A percentile compares a stretch with the other conserved stretches of the same genome.
phyloP scores from a whole-genome alignment of 306 rosid species.

The Cercis canadensis region DNA sequence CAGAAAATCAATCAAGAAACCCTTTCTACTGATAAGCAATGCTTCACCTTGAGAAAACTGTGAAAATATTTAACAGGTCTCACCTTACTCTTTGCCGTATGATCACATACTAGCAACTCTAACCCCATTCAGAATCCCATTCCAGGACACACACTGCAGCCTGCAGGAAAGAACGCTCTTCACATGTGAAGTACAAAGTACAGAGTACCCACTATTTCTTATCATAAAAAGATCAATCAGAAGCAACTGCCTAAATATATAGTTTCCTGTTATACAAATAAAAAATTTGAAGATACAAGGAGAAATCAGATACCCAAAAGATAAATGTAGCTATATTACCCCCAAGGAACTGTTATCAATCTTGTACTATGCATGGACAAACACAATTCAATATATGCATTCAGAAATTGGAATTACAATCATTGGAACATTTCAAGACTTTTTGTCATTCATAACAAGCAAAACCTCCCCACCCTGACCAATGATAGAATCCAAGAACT shows the following conservation, averaged over 20 bases:
- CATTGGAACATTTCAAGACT: conserved; percentile 31
- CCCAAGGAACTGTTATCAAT: conserved; percentile 23
- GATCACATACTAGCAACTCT: conserved; percentile 12
- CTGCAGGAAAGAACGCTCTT: too few species aligned
- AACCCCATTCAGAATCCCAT: too few species aligned
- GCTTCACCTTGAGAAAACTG: neutral
- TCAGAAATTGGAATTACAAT: neutral
- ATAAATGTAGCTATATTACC: neutral
- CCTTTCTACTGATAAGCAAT: neutral
- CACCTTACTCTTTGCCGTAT: neutral
- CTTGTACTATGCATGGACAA: conserved; percentile 32
- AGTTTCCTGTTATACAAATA: conserved; percentile 7
- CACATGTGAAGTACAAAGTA: too few species aligned
- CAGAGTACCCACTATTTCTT: neutral
- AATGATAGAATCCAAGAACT: conserved; percentile 67
- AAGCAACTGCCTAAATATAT: conserved; percentile 18
- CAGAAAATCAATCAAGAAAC: conserved; percentile 30
- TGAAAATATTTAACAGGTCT: neutral
- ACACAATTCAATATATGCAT: neutral
- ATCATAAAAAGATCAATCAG: conserved; percentile 20
- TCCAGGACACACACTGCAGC: too few species aligned
- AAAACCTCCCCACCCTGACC: conserved; percentile 74
- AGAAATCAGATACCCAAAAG: conserved; percentile 15
- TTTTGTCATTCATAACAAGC: conserved; percentile 70
- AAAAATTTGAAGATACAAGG: neutral